Evolutionary conservation across 768 basidiomycete species (phyloP).

Genomic region (Amanita polypyramis): DNA sequence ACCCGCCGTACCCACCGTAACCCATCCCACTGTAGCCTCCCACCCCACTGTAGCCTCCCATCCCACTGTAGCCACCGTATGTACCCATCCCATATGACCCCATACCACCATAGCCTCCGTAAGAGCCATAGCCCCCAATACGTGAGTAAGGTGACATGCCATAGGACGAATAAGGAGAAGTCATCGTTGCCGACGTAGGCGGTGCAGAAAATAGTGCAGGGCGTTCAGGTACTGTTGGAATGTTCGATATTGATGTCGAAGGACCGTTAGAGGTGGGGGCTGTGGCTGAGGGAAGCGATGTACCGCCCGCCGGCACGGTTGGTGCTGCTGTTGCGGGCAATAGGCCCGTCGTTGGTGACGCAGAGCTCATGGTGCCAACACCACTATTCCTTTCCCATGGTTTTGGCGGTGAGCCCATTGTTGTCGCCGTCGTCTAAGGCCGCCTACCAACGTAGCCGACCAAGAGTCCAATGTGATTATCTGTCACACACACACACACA

Average conservation of each 20-base stretch:
- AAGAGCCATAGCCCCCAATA: constrained; percentile 17
- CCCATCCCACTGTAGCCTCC: constrained; percentile 32
- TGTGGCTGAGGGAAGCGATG: constrained; percentile 18
- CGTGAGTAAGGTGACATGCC: constrained; percentile 35
- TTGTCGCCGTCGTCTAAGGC: not conserved
- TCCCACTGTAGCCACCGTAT: constrained; percentile 23
- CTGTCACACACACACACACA: no score
- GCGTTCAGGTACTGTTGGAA: constrained; percentile 49
- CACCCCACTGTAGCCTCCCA: constrained; percentile 34
- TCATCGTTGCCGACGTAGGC: constrained; percentile 18
- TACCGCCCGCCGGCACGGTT: constrained; percentile 13
- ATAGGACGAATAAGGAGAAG: constrained; percentile 26
- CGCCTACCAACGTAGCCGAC: no score
- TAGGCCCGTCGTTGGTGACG: constrained; percentile 14
- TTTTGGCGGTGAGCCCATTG: constrained; percentile 80
- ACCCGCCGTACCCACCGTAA: constrained; percentile 35
- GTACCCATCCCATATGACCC: constrained; percentile 20
- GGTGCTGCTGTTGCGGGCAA: constrained; percentile 19
- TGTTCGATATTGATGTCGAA: constrained; percentile 17
- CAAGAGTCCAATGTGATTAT: no score
- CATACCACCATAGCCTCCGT: constrained; percentile 19
- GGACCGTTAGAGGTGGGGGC: constrained; percentile 11
- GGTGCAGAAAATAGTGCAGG: constrained; percentile 41
- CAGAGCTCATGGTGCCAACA: constrained; percentile 17
- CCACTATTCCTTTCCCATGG: constrained; percentile 70